Conservation (phyloP, 352 stramenopile genomes). For the Phytophthora constricta region DNA sequence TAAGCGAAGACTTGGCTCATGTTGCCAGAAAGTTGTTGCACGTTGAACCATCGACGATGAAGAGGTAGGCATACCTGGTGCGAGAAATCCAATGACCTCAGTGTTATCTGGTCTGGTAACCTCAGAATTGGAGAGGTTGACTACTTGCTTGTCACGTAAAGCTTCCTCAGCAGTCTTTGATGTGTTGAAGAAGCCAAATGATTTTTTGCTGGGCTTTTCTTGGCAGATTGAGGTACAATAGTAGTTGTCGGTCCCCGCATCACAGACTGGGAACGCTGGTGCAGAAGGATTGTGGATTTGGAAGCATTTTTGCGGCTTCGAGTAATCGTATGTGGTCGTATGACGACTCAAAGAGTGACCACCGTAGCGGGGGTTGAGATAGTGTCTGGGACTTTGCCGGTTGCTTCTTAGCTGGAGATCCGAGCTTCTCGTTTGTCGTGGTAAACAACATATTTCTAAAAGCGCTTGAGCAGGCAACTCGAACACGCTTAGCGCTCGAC, state of each 20-base stretch:
- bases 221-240: neutral
- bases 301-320: slow-evolving; percentile 17
- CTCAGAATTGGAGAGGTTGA: neutral
- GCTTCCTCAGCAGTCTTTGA: neutral
- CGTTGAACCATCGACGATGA: neutral
- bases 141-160: neutral
- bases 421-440: neutral
- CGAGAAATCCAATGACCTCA: slow-evolving; percentile 12
- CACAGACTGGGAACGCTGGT: slow-evolving; percentile 22
- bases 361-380: slow-evolving; percentile 9
- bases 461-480: slow-evolving; percentile 12
- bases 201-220: slow-evolving; percentile 29
- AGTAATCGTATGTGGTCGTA: slow-evolving; percentile 18
- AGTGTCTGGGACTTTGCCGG: slow-evolving; percentile 1
- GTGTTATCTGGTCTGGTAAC: neutral
- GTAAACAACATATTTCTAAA: slow-evolving; percentile 38
- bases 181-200: slow-evolving; percentile 23
- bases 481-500: slow-evolving; percentile 32
- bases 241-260: neutral
- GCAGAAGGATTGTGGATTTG: slow-evolving; percentile 7
- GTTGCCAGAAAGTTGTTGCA: slow-evolving; percentile 40
- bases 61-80: neutral
- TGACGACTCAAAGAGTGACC: slow-evolving; percentile 35
- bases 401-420: slow-evolving; percentile 11
- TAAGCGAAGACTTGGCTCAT: slow-evolving; percentile 23